Evolutionary conservation across 2,329 filamentous ascomycete species (phyloP), one percentile per base, ranked within the genome.

Genomic region (Claviceps monticola): DNA sequence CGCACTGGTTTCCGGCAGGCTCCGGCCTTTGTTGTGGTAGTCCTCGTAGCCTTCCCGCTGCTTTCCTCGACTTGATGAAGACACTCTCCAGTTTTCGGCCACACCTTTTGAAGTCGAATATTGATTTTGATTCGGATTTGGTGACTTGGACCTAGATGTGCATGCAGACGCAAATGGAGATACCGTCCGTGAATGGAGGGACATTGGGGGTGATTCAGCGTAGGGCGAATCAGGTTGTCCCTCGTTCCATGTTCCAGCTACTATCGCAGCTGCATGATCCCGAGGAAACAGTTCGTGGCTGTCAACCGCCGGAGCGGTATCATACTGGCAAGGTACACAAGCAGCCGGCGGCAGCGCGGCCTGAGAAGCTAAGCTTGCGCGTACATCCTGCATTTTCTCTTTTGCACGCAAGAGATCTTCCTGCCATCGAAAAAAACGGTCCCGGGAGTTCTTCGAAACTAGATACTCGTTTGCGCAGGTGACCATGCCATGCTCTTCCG

Each of bases 391-490:
- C 11, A 55, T 21, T 67, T 65, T 75, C 68, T 52, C 68, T 55
- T 82, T 79, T 13, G 79, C 83, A 52, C 75, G 74, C 57, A 74
- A 74, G 29, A 96, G 72, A 59, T 95, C 90, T 19, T 81, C 74
- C 49, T 73, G 72, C 93, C 93, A 98, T 54, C 82, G 80, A 45
- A 80, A 62, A 71, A 84, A 97, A 43, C 93, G 83, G 53, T 93
- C 84, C 55, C 76, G 75, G 17, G 93, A 86, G 56, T 82, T 84
- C 50, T 78, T 82, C 3, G 91, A 94, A n/a, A 96, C 75, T 17
- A 98, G 73, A 44, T 74, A 75, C 44, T 93, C 85, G 59, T 88
- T 82, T 5, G 82, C 76, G n/a, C 89, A 74, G 11, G 88, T 73
- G 0, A 78, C 71, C 63, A 97, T 80, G 8, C 86, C 83, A 58